A percentile compares a stretch with the other conserved stretches of the same genome.
Evolutionary conservation across 352 stramenopile genomes (phyloP).

Genomic region (Phytophthora hibernalis): DNA sequence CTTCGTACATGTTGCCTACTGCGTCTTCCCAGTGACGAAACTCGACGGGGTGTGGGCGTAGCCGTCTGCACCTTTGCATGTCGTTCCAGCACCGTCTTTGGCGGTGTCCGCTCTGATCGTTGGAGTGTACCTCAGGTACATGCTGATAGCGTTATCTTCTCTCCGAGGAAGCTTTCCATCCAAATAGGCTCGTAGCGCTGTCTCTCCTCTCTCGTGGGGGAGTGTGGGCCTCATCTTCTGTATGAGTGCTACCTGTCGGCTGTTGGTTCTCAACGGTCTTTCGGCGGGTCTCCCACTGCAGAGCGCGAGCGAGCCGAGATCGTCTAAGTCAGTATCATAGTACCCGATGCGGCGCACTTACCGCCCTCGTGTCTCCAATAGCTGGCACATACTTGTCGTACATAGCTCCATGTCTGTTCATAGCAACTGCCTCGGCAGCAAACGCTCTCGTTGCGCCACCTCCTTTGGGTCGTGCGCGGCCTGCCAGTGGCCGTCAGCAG

Average conservation of each 20-base stretch:
- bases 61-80: slow-evolving; percentile 7
- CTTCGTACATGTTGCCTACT: not conserved
- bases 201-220: slow-evolving; percentile 30
- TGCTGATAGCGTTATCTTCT: slow-evolving; percentile 84
- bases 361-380: slow-evolving; percentile 85
- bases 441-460: slow-evolving; percentile 8
- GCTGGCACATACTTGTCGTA: slow-evolving; percentile 54
- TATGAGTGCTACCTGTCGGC: slow-evolving; percentile 77
- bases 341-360: slow-evolving; percentile 69
- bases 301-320: slow-evolving; percentile 57
- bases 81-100: slow-evolving; percentile 63
- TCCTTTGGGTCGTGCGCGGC: slow-evolving; percentile 25
- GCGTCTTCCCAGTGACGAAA: slow-evolving; percentile 67
- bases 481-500: slow-evolving; percentile 50
- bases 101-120: slow-evolving; percentile 40
- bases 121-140: slow-evolving; percentile 77
- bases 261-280: slow-evolving; percentile 84
- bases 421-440: slow-evolving; percentile 36
- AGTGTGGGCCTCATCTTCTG: slow-evolving; percentile 56
- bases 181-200: slow-evolving; percentile 43
- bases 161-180: slow-evolving; percentile 46
- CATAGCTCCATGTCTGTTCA: slow-evolving; percentile 1
- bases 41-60: not conserved
- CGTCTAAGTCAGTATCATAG: slow-evolving; percentile 77
- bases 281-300: slow-evolving; percentile 64